Base-by-base conservation (phyloP, 163 green algal genomes). In the Prototheca wickerhamii region DNA sequence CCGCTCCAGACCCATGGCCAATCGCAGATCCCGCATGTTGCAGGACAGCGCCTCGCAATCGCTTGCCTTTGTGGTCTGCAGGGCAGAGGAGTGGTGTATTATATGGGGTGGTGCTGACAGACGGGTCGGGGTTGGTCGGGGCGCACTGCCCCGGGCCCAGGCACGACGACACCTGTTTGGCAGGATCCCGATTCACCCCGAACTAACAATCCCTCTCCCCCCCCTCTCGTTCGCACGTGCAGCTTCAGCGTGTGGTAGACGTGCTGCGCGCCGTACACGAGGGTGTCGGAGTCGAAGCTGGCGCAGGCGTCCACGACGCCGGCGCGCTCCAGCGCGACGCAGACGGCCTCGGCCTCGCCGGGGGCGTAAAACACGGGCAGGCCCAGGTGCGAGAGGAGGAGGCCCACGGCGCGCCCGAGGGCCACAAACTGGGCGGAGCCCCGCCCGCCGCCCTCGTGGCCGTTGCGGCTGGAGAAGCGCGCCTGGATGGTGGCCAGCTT, bases 331-430 rank as follows among this genome's bases (percentile, higher is more conserved):
- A 96, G 77, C n/a, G 87, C 80, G 0, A 85, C 89, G 58, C 85
- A 94, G 40, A 75, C 85, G 2, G 88, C 88, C 80, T 95, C 88
- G 1, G 82, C 88, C 71, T 95, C 88, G 21, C 87, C 88, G 1
- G 75, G 81, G 0, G 88, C 87, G 23, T 86, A 67, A 29, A 95
- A 71, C 37, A 81, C 73, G 12, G 83, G 85, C 51, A 94, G 56
- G 31, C 86, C 86, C 60, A 76, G 61, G 18, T 46, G 30, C 26
- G 71, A 30, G 28, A 76, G 49, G 43, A 71, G 7, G 4, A 20
- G 0, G 1, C 46, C 69, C 34, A 71, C 63, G 2, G 40, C 25
- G 6, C 30, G 25, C 4, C 60, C 64, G 33, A 65, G 58, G 0
- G 32, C 33, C 26, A 49, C 21, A 29, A 71, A 71, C 60, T 12